A percentile compares a stretch with the other conserved stretches of the same genome.
Conservation (phyloP, 2,329 filamentous ascomycete species). For the Lasiodiplodia hormozganensis region DNA sequence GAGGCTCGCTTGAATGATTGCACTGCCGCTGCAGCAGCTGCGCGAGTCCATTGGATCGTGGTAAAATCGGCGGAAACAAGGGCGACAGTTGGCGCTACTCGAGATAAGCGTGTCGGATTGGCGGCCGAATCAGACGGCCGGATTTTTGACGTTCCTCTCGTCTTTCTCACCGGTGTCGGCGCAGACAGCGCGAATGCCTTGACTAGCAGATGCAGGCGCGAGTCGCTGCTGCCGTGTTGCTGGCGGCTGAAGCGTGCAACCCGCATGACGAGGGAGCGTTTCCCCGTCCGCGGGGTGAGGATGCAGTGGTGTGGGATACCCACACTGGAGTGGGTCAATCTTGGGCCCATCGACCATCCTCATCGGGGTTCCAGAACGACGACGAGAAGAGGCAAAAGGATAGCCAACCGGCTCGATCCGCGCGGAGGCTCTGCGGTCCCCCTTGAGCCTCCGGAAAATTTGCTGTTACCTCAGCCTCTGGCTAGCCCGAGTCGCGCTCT, state of each 20-base stretch:
- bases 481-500: not conserved
- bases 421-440: slow-evolving; percentile 14
- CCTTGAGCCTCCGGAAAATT: slow-evolving; percentile 11
- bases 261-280: slow-evolving; percentile 4
- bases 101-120: slow-evolving; percentile 5
- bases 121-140: slow-evolving; percentile 7
- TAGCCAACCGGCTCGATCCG: not conserved
- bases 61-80: not conserved
- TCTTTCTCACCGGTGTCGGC: not conserved
- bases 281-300: slow-evolving; percentile 4
- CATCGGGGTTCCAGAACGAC: slow-evolving; percentile 12
- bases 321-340: slow-evolving; percentile 9
- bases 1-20: slow-evolving; percentile 11
- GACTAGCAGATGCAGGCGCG: not conserved
- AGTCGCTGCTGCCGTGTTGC: slow-evolving; percentile 2
- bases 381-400: slow-evolving; percentile 7
- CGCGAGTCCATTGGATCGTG: slow-evolving; percentile 1
- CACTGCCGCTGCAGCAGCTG: slow-evolving; percentile 16
- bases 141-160: not conserved
- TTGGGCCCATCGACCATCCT: not conserved
- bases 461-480: not conserved
- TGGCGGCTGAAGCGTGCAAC: slow-evolving; percentile 3
- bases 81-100: slow-evolving; percentile 8
- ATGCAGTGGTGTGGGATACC: slow-evolving; percentile 17
- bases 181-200: not conserved